Base-by-base conservation (phyloP, 2,329 filamentous ascomycete species). In the Tricladium varicosporioides region DNA sequence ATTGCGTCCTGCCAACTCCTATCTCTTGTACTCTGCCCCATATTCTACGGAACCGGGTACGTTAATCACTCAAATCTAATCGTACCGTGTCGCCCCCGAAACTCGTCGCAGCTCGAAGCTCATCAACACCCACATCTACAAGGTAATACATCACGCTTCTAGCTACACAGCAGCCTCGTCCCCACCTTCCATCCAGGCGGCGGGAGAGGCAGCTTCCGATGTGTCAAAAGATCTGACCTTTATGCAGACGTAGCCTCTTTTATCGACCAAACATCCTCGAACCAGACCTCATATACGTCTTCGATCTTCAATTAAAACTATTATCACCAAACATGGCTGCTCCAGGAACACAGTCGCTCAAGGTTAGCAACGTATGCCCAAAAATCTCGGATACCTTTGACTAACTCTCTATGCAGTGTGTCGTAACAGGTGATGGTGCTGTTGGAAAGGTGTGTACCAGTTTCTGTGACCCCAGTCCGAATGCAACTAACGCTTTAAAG, bases 391-490 rank as follows among this genome's bases (percentile, higher is more conserved):
- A 10, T 13, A n/a, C 44, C 48, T 40, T 57, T 19, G 49, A 58
- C 63, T 69, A 61, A 67, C 63, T 51, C 65, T 42, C 53, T 48
- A 52, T 70, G 59, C 68, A 97, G 92, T 99, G 94, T 76, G 94
- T 99, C 73, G 94, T 99, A 72, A 97, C 94, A 63, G 94, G 94
- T 79, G 94, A 99, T 76, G 94, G 94, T 90, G 94, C 94, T 73
- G 94, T 99, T 70, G 94, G 94, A 77, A 99, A 99, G 85, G 92
- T 96, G 77, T 76, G 80, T 54, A 57, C 51, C 52, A 36, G 47
- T 27, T 19, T 33, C 19, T 13, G n/a, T n/a, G 15, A 33, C 40
- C 15, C 36, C 31, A 43, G 16, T 22, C 16, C 27, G 40, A 45
- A 27, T 16, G 19, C 51, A 52, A 53, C 60, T 65, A 55, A 61